A percentile compares a stretch with the other conserved stretches of the same genome.
phyloP scores from a whole-genome alignment of 1,284 basidiomycete genomes.

The Pascua guehoae region DNA sequence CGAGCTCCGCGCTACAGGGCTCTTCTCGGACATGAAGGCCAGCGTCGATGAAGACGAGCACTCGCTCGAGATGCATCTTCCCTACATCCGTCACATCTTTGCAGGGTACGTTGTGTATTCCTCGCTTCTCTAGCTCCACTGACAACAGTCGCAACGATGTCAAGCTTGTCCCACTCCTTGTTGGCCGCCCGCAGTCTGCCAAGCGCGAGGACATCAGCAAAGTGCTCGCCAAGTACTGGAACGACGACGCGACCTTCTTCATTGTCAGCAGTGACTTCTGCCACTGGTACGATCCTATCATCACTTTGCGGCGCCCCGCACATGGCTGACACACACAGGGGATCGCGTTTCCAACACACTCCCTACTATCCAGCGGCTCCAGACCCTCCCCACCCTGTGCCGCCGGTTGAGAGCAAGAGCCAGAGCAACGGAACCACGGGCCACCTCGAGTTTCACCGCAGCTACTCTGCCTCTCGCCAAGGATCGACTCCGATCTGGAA shows the following conservation, averaged over 20 bases:
- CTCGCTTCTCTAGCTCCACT: background rate
- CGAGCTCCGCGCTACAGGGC: slow-evolving; percentile 63
- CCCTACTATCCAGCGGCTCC: slow-evolving; percentile 76
- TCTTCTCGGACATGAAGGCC: slow-evolving; percentile 67
- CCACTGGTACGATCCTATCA: slow-evolving; percentile 67
- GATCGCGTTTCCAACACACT: slow-evolving; percentile 82
- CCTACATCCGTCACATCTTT: slow-evolving; percentile 85
- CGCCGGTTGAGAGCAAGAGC: slow-evolving; percentile 40
- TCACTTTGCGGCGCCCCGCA: no score
- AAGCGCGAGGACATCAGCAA: slow-evolving; percentile 64
- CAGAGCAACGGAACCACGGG: slow-evolving; percentile 56
- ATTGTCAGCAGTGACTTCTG: slow-evolving; percentile 96
- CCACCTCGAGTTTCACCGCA: slow-evolving; percentile 5
- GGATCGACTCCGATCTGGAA: slow-evolving; percentile 68
- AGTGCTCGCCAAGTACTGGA: slow-evolving; percentile 74
- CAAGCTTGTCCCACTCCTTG: slow-evolving; percentile 81
- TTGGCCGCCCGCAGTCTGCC: slow-evolving; percentile 70
- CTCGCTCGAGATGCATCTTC: slow-evolving; percentile 96
- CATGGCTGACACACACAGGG: slow-evolving; percentile 57
- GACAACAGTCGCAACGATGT: slow-evolving; percentile 57
- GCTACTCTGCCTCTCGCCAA: background rate
- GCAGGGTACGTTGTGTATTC: slow-evolving; percentile 57
- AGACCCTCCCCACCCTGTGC: slow-evolving; percentile 50
- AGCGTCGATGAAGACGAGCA: slow-evolving; percentile 88
- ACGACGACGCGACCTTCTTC: slow-evolving; percentile 72